Evolutionary conservation across 768 basidiomycete species (phyloP).

Genomic region (Pisolithus orientalis): DNA sequence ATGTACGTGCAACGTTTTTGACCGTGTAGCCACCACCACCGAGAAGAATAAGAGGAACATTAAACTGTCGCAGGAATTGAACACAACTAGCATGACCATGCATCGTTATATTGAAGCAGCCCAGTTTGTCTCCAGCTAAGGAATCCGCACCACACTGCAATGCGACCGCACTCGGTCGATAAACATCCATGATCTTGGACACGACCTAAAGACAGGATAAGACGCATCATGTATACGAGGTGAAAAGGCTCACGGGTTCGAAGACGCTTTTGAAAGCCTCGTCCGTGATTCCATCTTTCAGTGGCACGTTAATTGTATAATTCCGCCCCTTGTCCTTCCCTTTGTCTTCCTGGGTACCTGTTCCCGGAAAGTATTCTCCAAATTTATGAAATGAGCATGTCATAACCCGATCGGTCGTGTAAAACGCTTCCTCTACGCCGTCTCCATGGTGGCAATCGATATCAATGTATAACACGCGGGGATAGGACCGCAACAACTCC

Average conservation of each 20-base stretch:
- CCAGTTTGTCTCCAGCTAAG: slow-evolving; percentile 89
- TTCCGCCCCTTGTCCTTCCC: slow-evolving; percentile 81
- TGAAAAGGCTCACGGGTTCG: slow-evolving; percentile 62
- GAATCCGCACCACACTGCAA: slow-evolving; percentile 97
- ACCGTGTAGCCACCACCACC: slow-evolving; percentile 98
- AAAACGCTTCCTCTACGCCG: slow-evolving; percentile 98
- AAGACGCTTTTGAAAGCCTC: slow-evolving; percentile 86
- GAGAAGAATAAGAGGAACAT: slow-evolving; percentile 83
- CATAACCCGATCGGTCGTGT: slow-evolving; percentile 95
- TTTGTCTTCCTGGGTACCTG: slow-evolving; percentile 76
- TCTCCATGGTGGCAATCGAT: slow-evolving; percentile 99
- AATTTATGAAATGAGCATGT: slow-evolving; percentile 97
- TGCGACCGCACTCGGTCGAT: slow-evolving; percentile 79
- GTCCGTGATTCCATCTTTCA: slow-evolving; percentile 92
- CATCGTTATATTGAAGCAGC: slow-evolving; percentile 95
- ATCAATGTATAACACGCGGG: slow-evolving; percentile 94
- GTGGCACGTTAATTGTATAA: slow-evolving; percentile 88
- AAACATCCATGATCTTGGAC: slow-evolving; percentile 80
- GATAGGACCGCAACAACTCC: slow-evolving; percentile 78
- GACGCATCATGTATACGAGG: background rate
- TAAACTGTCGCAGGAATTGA: slow-evolving; percentile 73
- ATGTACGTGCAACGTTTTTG: slow-evolving; percentile 90
- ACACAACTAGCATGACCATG: slow-evolving; percentile 91
- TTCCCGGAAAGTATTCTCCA: slow-evolving; percentile 76
- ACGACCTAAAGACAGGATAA: slow-evolving; percentile 51